Evolutionary conservation across 2,329 filamentous ascomycete species (phyloP), one percentile per base, ranked within the genome.

Genomic region (Ilyonectria sp.): DNA sequence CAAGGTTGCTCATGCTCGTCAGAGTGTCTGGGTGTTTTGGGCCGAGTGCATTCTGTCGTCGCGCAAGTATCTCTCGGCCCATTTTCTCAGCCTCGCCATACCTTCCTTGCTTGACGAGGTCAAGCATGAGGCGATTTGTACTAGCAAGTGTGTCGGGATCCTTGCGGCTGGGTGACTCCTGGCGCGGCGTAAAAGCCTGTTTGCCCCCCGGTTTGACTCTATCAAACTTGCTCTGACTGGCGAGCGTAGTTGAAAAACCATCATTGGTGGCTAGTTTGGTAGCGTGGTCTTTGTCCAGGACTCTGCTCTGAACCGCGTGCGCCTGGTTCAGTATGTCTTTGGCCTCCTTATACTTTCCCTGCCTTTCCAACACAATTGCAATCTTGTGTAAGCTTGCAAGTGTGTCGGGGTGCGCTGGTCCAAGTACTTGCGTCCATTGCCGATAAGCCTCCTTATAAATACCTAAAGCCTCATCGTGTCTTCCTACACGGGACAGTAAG

Each of bases 71-170:
- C 37, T 7, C 13, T 7, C 37, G 17, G 17, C 37, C 37, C 13
- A 43, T 19, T 43, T 43, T 15, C 37, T 15, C 37, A 4, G 46
- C 46, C 23, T 52, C 26, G 3, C 10, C 17, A 15, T n/a, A 33
- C 26, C 33, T 52, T 31, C 17, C 26, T 50, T 26, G 23, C 17
- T 13, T 15, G 3, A 9, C 47, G 3, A 50, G 47, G 13, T 13
- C 23, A 13, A 29, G 13, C 23, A 13, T 26, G 15, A 50, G 47
- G 23, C 31, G 6, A 74, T 54, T 6, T 26, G 31, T 50, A 6
- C 23, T 31, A 1, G 29, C 37, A 15, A 9, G 31, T 13, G 43
- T 33, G 6, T 52, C 49, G 3, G 44, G 44, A 29, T 59, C 44
- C 13, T 59, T 21, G 5, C 49, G 23, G 11, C 56, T 29, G 9